phyloP scores from a whole-genome alignment of 2,329 filamentous ascomycete species.

The Apiospora kogelbergensis region DNA sequence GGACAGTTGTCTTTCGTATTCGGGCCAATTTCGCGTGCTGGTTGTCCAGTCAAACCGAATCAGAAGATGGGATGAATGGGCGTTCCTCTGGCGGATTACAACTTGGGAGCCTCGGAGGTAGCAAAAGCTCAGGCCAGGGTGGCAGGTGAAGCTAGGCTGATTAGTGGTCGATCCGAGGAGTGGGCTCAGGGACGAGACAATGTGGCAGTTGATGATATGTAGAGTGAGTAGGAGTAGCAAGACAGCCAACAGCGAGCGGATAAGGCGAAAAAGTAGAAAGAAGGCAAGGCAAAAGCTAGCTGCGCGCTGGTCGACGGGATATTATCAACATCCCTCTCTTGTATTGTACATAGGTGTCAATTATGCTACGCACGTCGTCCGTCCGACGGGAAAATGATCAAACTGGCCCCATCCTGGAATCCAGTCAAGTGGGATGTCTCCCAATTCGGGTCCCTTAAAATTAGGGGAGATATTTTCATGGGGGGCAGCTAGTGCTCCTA shows the following conservation, averaged over 20 bases:
- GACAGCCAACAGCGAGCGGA: background rate
- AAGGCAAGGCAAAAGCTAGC: background rate
- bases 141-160: background rate
- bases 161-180: constrained; percentile 4
- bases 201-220: background rate
- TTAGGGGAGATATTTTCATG: constrained; percentile 5
- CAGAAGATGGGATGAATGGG: constrained; percentile 6
- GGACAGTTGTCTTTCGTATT: background rate
- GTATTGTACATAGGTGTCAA: background rate
- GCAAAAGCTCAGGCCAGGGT: background rate
- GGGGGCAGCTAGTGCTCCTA: background rate
- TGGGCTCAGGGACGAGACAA: background rate
- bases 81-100: background rate
- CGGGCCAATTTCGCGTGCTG: background rate
- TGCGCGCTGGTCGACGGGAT: background rate
- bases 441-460: constrained; percentile 3
- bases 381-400: constrained; percentile 1
- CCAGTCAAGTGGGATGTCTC: constrained; percentile 1
- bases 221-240: background rate
- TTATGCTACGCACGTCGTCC: background rate
- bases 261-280: background rate
- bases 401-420: constrained; percentile 4
- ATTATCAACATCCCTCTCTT: background rate
- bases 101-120: background rate
- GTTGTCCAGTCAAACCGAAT: constrained; percentile 1